Evolutionary conservation across 768 basidiomycete species (phyloP), one percentile per base, ranked within the genome.

Genomic region (Suillus paluster): DNA sequence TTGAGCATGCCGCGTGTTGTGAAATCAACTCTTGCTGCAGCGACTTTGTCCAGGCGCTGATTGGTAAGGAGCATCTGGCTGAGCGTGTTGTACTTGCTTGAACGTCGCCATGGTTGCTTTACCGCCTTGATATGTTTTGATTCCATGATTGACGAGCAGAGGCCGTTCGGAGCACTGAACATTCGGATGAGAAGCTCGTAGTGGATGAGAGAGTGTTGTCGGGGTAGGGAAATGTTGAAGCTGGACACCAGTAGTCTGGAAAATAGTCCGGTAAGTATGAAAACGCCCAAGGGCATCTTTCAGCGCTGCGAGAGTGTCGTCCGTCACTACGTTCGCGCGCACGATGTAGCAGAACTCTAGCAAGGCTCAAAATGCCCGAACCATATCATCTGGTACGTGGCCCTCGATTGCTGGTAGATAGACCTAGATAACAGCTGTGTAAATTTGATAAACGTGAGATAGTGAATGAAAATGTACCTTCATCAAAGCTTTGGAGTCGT

Each of bases 341-440:
- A 36, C 44, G 11, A 74, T 64, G 59, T 74, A 76, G 54, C 69
- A 71, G 63, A 71, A 74, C 12, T 77, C 73, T 14, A 74, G 30
- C 44, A 75, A 71, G 10, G 67, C 61, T 6, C 57, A 15, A 21
- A 76, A 23, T 1, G 61, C 57, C 30, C 67, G 58, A 5, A 77
- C 65, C 65, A 77, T 71, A 7, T 71, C 57, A 9, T 61, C 33
- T 0, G 75, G 77, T 7, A 79, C 67, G 63, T 73, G 67, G 15
- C 74, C 76, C 0, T 50, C 59, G 44, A 79, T 71, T 1, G 74
- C 72, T 49, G 70, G 57, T 17, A 76, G 58, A 65, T 70, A 77
- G 17, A 77, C 71, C 75, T 75, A 55, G 17, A 39, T 34, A 52
- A 33, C 21, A 65, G 6, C 11, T 44, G 17, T 27, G n/a, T 39